Base-by-base conservation (phyloP, 495 filamentous ascomycete genomes). In the Lasiosphaeriaceae sp. region DNA sequence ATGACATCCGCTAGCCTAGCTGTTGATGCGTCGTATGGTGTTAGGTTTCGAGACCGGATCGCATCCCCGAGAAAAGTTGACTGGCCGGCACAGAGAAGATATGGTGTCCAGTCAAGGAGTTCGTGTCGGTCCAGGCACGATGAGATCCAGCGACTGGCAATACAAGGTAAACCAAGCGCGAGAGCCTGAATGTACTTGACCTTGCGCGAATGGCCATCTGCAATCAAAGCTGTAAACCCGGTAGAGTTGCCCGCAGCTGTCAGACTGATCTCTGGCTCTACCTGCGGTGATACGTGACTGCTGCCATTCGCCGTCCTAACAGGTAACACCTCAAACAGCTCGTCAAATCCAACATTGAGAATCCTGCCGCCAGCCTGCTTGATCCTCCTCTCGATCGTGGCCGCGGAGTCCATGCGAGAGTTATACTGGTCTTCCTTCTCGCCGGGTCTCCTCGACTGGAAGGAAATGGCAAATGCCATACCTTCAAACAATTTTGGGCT, bases 101-200 rank as follows among this genome's bases (percentile, higher is more conserved):
- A 97, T 21, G 85, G 78, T 2, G 78, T 74, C 89, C 91, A 96
- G 37, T 89, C 83, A 6, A 96, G 59, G 11, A 90, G 61, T 5
- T 69, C 68, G 35, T 75, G 74, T 52, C 81, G 79, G 8, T 77
- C 66, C 2, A 90, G 71, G 61, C 90, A 95, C 51, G 89, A 84
- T 26, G 81, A 77, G 52, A 97, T 74, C 95, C 95, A 98, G 29
- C 85, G 83, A 0, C 79, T 79, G 4, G 87, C 84, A 6, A 98
- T 78, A 60, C 90, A 95, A 0, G 95, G 95, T 1, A 98, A 68
- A 4, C 90, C 90, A 3, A 98, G 81, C 8, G 95, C 92, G 12
- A 98, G 83, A 0, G 94, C 94, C 68, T 97, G 93, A 80, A 98
- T 88, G 71, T 94, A 96, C 60, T 98, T 98, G 35, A 85, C 83